Conservation (phyloP, 306 rosid species). For the Glycine tomentella region DNA sequence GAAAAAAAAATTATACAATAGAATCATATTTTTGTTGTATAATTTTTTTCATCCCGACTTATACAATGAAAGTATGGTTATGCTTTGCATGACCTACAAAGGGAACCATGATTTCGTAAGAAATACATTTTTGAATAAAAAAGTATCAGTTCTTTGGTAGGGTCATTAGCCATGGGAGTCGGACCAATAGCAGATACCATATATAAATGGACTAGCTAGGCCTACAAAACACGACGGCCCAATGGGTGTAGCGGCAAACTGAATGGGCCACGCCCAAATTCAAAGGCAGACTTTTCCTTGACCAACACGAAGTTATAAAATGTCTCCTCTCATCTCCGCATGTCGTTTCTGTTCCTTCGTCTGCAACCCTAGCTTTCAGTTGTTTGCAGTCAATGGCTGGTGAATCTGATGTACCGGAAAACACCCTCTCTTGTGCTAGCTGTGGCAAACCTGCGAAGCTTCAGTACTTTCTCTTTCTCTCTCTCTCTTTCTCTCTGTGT, state of each 20-base stretch:
- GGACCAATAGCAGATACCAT: too few species aligned
- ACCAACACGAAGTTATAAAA: constrained; percentile 32
- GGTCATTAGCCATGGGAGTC: too few species aligned
- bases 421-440: constrained; percentile 64
- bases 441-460: constrained; percentile 87
- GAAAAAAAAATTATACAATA: too few species aligned
- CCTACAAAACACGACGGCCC: background rate
- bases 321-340: background rate
- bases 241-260: background rate
- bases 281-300: background rate
- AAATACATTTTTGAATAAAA: too few species aligned
- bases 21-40: too few species aligned
- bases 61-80: too few species aligned
- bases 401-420: constrained; percentile 61
- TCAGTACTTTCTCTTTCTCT: constrained; percentile 58
- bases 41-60: too few species aligned
- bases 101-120: too few species aligned
- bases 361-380: constrained; percentile 40
- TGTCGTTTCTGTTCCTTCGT: background rate
- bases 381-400: constrained; percentile 60
- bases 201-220: background rate
- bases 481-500: background rate
- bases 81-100: too few species aligned
- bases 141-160: too few species aligned
- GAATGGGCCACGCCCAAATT: background rate